Evolutionary conservation across 495 filamentous ascomycete genomes (phyloP).

Genomic region (Chaetomium cochliodes): DNA sequence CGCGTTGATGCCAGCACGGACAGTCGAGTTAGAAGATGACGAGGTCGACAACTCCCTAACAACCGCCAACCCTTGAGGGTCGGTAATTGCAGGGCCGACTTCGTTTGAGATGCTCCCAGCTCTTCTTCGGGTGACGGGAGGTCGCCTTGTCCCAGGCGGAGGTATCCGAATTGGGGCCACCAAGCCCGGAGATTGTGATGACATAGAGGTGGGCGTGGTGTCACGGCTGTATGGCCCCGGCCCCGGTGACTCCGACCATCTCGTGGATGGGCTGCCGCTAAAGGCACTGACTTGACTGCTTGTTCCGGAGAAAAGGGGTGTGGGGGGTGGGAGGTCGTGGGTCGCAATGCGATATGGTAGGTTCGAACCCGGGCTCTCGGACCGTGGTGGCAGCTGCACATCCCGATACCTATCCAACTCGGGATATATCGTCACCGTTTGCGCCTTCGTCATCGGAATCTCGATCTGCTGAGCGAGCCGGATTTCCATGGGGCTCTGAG

Average conservation of each 20-base stretch:
- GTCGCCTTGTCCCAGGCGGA: slow-evolving; percentile 53
- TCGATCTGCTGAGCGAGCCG: slow-evolving; percentile 39
- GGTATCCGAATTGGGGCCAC: slow-evolving; percentile 58
- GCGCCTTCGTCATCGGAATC: slow-evolving; percentile 33
- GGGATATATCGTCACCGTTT: slow-evolving; percentile 47
- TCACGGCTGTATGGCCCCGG: slow-evolving; percentile 76
- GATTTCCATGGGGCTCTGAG: slow-evolving; percentile 42
- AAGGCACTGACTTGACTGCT: slow-evolving; percentile 56
- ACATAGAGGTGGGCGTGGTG: slow-evolving; percentile 93
- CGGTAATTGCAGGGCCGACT: slow-evolving; percentile 46
- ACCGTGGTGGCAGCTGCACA: slow-evolving; percentile 29
- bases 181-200: slow-evolving; percentile 89
- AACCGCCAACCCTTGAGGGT: slow-evolving; percentile 58
- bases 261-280: slow-evolving; percentile 85
- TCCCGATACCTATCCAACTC: slow-evolving; percentile 56
- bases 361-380: slow-evolving; percentile 36
- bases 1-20: slow-evolving; percentile 46
- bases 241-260: slow-evolving; percentile 89
- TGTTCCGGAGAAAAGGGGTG: slow-evolving; percentile 58
- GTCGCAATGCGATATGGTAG: slow-evolving; percentile 51
- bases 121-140: slow-evolving; percentile 64
- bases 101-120: slow-evolving; percentile 54
- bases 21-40: slow-evolving; percentile 59
- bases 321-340: slow-evolving; percentile 63
- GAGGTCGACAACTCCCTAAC: slow-evolving; percentile 63